These are phyloP conservation scores for Hericium coralloides DNA, from an alignment of 768 basidiomycete genomes.

Conservation along the genomic window DNA sequence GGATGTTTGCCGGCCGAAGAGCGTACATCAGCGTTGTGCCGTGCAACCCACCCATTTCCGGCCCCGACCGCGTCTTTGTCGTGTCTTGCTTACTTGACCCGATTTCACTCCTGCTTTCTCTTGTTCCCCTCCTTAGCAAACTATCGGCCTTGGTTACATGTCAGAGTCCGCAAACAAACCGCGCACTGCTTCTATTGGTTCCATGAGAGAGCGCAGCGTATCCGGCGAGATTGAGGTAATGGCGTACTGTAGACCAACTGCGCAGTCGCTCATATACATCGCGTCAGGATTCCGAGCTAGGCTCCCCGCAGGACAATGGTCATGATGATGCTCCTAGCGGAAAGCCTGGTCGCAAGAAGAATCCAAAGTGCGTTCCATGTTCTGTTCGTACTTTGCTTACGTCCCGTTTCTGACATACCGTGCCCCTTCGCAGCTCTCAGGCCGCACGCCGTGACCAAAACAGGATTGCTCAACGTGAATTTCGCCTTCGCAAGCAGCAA, in stretches of 20 bases:
- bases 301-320: slow-evolving; percentile 31
- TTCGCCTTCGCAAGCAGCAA: slow-evolving; percentile 87
- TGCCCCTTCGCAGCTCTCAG: slow-evolving; percentile 51
- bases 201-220: slow-evolving; percentile 48
- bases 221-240: slow-evolving; percentile 52
- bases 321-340: slow-evolving; percentile 17
- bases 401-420: slow-evolving; percentile 12
- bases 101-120: no score
- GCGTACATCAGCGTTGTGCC: neutral
- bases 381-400: slow-evolving; percentile 20
- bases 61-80: neutral
- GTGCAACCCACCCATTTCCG: neutral
- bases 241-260: neutral
- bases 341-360: slow-evolving; percentile 82
- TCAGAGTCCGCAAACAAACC: neutral
- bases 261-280: no score
- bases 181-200: slow-evolving; percentile 15
- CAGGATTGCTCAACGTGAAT: slow-evolving; percentile 89
- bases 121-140: no score
- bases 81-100: neutral
- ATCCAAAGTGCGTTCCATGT: slow-evolving; percentile 57
- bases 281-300: slow-evolving; percentile 57
- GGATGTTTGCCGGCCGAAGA: neutral
- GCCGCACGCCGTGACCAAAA: slow-evolving; percentile 85
- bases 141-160: neutral